Percentiles rank a stretch among this genome's conserved stretches.
Conservation (phyloP, 78 protist genomes). For the Dictyostelium intermedium region DNA sequence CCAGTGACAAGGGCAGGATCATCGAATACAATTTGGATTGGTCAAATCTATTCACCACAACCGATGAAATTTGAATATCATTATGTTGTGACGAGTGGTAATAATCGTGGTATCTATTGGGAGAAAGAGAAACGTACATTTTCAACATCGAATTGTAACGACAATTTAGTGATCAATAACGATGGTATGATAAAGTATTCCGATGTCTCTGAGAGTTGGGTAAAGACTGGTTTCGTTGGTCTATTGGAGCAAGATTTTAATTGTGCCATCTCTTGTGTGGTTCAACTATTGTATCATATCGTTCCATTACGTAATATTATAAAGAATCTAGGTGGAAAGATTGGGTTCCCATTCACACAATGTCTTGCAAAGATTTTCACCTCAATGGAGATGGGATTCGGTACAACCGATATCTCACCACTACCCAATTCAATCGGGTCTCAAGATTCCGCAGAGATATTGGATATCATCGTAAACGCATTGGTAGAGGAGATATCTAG, state of each 20-base stretch:
- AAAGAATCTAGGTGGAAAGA: slow-evolving; percentile 49
- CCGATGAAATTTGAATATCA: slow-evolving; percentile 71
- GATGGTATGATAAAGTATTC: slow-evolving; percentile 40
- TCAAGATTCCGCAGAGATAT: slow-evolving; percentile 57
- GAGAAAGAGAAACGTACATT: slow-evolving; percentile 55
- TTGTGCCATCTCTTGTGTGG: slow-evolving; percentile 33
- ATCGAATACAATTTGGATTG: slow-evolving; percentile 47
- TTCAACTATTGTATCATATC: slow-evolving; percentile 56
- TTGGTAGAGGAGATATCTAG: slow-evolving; percentile 27
- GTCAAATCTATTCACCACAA: slow-evolving; percentile 69
- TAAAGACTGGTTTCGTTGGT: slow-evolving; percentile 63
- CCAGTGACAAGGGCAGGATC: slow-evolving; percentile 51
- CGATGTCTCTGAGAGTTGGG: slow-evolving; percentile 49
- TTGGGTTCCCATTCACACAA: slow-evolving; percentile 73
- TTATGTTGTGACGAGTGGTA: slow-evolving; percentile 39
- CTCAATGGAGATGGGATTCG: slow-evolving; percentile 70
- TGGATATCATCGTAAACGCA: slow-evolving; percentile 4
- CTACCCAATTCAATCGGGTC: slow-evolving; percentile 49
- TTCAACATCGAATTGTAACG: slow-evolving; percentile 27
- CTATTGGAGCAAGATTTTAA: slow-evolving; percentile 23
- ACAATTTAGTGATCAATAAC: slow-evolving; percentile 22
- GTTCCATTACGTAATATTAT: slow-evolving; percentile 19
- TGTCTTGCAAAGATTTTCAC: slow-evolving; percentile 62
- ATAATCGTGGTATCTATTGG: slow-evolving; percentile 70
- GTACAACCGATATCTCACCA: slow-evolving; percentile 45